Evolutionary conservation across 1,284 basidiomycete genomes (phyloP).

Genomic region (Papiliotrema nemorosa): DNA sequence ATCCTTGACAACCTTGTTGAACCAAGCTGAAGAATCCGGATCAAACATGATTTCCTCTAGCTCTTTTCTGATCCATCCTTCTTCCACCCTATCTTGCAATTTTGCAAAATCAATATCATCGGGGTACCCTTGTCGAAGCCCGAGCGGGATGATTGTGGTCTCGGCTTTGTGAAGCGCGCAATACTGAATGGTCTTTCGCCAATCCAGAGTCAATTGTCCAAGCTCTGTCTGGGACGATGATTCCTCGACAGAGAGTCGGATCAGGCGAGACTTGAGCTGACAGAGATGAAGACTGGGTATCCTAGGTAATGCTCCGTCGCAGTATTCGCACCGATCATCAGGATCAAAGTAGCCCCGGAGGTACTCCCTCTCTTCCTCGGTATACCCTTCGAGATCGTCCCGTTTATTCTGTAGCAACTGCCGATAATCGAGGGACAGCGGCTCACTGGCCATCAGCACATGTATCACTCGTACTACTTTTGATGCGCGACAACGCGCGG

Average conservation of each 20-base stretch:
- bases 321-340: conserved; percentile 1
- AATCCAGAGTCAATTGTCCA: too few species aligned
- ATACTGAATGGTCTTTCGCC: conserved; percentile 24
- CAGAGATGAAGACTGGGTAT: too few species aligned
- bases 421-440: too few species aligned
- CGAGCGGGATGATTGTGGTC: conserved; percentile 34
- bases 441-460: too few species aligned
- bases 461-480: too few species aligned
- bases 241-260: conserved; percentile 12
- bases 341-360: background rate
- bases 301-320: conserved; percentile 3
- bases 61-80: conserved; percentile 19
- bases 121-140: conserved; percentile 36
- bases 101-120: conserved; percentile 26
- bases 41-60: conserved; percentile 24
- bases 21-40: conserved; percentile 21
- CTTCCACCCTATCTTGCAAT: conserved; percentile 26
- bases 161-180: conserved; percentile 40
- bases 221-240: too few species aligned
- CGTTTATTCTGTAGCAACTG: too few species aligned
- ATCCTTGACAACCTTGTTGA: conserved; percentile 9
- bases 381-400: background rate
- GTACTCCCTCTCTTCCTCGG: conserved; percentile 1
- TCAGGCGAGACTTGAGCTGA: conserved; percentile 3
- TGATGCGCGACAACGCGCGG: too few species aligned